Base-by-base conservation (phyloP, 768 basidiomycete genomes). In the Suillus alpinus region DNA sequence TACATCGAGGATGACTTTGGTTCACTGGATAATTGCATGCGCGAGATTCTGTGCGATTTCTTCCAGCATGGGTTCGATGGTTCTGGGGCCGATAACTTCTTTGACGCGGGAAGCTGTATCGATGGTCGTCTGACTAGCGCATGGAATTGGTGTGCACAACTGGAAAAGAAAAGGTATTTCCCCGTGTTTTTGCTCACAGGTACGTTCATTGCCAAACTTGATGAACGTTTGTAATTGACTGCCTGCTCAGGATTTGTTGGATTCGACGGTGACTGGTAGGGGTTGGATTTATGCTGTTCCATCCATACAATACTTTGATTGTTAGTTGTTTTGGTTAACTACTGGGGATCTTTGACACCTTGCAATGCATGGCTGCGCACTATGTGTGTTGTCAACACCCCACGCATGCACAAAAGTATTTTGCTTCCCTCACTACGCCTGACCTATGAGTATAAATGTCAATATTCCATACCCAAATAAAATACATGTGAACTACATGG, bases 61-160 rank as follows among this genome's bases (percentile, higher is more conserved):
- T 94, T 94, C 76, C 80, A 88, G 52, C 92, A 94, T 66, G 92
- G 87, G 1, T 94, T 94, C 69, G 92, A 94, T 72, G 92, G 92
- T 1, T 91, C 89, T 29, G 92, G 92, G n/a, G 92, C 92, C 3
- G 92, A 93, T 69, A 93, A 92, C 71, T 93, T 91, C 77, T 92
- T 89, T 70, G 92, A 94, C 69, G 92, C 92, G 41, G 91, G 92
- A 18, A 91, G 89, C 26, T 84, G 83, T 66, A 93, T 94, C 65
- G 92, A 94, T 67, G 92, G 92, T 13, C 81, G 92, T 4, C 73
- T 94, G 67, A 94, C 92, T 34, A 92, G 91, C 71, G 92, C 92
- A 4, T 94, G 92, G 92, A 92, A 94, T 70, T 94, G 92, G 92
- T 94, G 92, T 75, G 86, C 87, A 53, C 81, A 80, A 50, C 72